phyloP scores from a whole-genome alignment of 805 yeast species.

The Metschnikowia shivogae region DNA sequence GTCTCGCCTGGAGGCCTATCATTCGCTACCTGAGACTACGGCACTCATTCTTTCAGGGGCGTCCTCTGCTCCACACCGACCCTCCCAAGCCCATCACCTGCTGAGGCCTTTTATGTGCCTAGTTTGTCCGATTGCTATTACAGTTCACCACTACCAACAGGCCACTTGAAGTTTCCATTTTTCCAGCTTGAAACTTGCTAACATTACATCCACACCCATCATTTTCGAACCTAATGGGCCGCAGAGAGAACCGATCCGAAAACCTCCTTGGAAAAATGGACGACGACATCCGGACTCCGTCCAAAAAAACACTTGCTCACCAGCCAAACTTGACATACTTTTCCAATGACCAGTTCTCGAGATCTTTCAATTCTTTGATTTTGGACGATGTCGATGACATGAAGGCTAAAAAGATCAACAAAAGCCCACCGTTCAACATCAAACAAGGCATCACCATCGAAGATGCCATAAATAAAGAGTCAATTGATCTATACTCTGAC shows the following conservation, averaged over 20 bases:
- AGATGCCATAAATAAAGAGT: constrained; percentile 17
- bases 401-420: constrained; percentile 25
- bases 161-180: too few species aligned
- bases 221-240: neutral
- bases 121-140: too few species aligned
- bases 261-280: neutral
- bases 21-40: constrained; percentile 1
- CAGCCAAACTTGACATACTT: constrained; percentile 28
- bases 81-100: too few species aligned
- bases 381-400: constrained; percentile 31
- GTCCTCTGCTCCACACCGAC: neutral
- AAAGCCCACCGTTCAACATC: constrained; percentile 41
- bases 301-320: constrained; percentile 3
- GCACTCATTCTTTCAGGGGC: neutral
- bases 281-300: constrained; percentile 4
- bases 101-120: too few species aligned
- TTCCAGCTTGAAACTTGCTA: neutral
- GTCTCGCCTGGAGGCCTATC: constrained; percentile 2
- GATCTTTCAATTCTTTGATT: constrained; percentile 41
- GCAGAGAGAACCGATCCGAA: neutral
- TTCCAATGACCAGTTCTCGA: constrained; percentile 37
- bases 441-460: constrained; percentile 25
- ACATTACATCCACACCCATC: neutral
- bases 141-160: too few species aligned
- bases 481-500: constrained; percentile 20